Percentiles rank a stretch among this genome's conserved stretches.
Evolutionary conservation across 257 asterid genomes (phyloP).

Genomic region (Forsythia suspensa): DNA sequence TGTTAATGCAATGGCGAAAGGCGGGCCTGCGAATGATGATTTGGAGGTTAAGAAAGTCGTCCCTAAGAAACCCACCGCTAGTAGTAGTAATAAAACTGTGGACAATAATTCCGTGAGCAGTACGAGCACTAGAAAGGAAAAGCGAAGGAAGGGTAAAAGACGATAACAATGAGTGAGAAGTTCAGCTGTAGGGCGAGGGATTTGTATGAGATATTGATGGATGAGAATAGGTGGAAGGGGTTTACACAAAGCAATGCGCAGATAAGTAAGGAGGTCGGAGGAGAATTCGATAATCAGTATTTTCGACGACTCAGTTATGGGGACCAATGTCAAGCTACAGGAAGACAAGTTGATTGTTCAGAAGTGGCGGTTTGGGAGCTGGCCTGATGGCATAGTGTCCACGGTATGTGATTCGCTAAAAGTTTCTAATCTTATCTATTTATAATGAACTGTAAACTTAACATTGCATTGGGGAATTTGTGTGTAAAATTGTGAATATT

Average conservation of each 20-base stretch:
- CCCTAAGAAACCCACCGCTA: conserved; percentile 30
- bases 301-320: conserved; percentile 84
- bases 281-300: conserved; percentile 56
- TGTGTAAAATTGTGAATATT: neutral
- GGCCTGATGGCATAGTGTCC: conserved; percentile 84
- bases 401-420: conserved; percentile 41
- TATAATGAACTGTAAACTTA: neutral
- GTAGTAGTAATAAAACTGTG: neutral
- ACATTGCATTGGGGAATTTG: neutral
- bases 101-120: neutral
- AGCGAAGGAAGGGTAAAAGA: conserved; percentile 88
- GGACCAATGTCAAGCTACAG: conserved; percentile 72
- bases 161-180: conserved; percentile 82
- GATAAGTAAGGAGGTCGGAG: conserved; percentile 85
- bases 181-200: conserved; percentile 75
- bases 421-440: neutral
- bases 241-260: conserved; percentile 91
- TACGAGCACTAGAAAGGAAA: conserved; percentile 32
- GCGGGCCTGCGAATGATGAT: conserved; percentile 92
- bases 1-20: conserved; percentile 68
- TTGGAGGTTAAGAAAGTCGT: conserved; percentile 64
- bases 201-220: conserved; percentile 88
- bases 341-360: conserved; percentile 80
- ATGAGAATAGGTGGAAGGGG: conserved; percentile 97
- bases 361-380: conserved; percentile 90